Base-by-base conservation (phyloP, 192 early-diverging fungal species). In the Podila epigama region DNA sequence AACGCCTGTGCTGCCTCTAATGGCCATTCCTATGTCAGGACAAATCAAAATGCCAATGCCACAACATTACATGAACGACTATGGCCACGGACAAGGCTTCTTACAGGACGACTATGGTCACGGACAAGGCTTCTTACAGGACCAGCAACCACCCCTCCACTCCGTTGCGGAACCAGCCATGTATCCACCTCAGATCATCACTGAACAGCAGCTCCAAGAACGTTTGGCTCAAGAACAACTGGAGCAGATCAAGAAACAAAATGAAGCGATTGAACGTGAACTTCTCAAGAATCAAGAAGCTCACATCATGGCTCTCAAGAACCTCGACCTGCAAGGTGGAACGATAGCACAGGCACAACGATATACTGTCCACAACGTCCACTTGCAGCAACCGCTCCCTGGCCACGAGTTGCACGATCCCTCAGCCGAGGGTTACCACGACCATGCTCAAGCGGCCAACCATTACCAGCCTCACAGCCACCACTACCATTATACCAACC, bases 151-250 rank as follows among this genome's bases (percentile, higher is more conserved):
- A 18, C 44, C 44, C 15, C 7, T 22, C 20, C n/a, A n/a, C n/a
- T n/a, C n/a, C n/a, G n/a, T n/a, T n/a, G n/a, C n/a, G n/a, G 44
- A 48, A 9, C 66, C 65, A 4, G 61, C 48, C 3, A 54, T 77
- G 9, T 77, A 77, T 18, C 73, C 73, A 20, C 73, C 73, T 7
- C 73, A 68, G 28, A 68, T 77, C 31, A 64, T 77, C 9, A 31
- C 73, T 1, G 66, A 77, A 9, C 37, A 68, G 27, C 66, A 77
- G 3, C 52, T 67, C 11, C 42, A 75, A n/a, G 60, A 67, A 18
- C 58, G 64, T 2, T 13, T 67, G 36, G 59, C 58, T 8, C 12
- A 27, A 22, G 71, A 75, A 15, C 62, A 61, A 4, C 58, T 73
- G 28, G 70, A 73, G 51, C 58, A 63, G 37, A 50, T 75, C 35